Base-by-base conservation (phyloP, 2,329 filamentous ascomycete genomes). In the Orbilia javanica region DNA sequence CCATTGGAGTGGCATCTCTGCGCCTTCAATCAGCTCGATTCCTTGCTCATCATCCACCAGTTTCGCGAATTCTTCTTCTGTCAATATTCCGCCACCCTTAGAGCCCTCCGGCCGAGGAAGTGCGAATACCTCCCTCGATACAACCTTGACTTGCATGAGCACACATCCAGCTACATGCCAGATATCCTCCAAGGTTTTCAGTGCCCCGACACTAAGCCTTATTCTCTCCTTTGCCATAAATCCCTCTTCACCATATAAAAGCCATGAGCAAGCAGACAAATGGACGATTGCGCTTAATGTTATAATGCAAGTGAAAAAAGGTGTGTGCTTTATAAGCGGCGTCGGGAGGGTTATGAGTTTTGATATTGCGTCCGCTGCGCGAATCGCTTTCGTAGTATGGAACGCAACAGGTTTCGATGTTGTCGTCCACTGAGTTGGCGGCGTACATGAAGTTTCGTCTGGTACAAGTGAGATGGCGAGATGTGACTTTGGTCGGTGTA, bases 251-350 rank as follows among this genome's bases (percentile, higher is more conserved):
- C 79, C 84, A 55, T 90, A 88, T 82, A 88, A 89, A 20, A 90
- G 86, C 66, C 86, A 90, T 82, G 88, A 89, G 89, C 93, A 97
- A 79, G 92, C 92, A 69, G 91, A 93, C 25, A 96, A 87, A 82
- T 96, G 92, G 3, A 95, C 91, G 81, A 94, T 92, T 5, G 92
- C 93, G 18, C 91, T 92, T 66, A 95, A 86, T 0, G 92, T 92
- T 62, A 96, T 86, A 44, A 92, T 90, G 82, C 93, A 96, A 36
- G 91, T 92, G 85, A 96, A 94, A 84, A 95, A 94, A 73, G 93
- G 93, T 0, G 90, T 94, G 84, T 97, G 93, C 34, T 89, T 89
- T 3, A 91, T 87, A 1, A 95, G 85, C 0, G 90, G 88, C 3
- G 91, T 89, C 0, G 92, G 92, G 53, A 96, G 89, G 0, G 91